A percentile compares a stretch with the other conserved stretches of the same genome.
These are phyloP conservation scores for Mycena indigotica DNA, from an alignment of 768 basidiomycete genomes.

Conservation along the genomic window DNA sequence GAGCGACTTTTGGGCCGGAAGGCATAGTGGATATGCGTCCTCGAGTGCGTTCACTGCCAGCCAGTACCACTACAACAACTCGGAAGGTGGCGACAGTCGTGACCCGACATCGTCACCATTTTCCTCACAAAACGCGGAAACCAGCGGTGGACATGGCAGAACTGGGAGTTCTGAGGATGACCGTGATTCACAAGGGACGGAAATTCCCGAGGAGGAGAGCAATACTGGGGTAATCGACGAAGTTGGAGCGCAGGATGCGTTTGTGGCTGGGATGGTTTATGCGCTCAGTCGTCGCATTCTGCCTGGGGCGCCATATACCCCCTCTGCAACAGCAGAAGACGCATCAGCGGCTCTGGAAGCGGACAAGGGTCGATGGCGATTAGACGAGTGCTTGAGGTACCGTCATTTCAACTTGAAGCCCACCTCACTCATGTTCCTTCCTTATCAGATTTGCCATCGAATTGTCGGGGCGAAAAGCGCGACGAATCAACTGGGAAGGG, in stretches of 20 bases:
- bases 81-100: slow-evolving; percentile 18
- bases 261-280: slow-evolving; percentile 88
- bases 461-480: slow-evolving; percentile 73
- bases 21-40: slow-evolving; percentile 54
- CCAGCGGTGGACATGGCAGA: slow-evolving; percentile 25
- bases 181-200: slow-evolving; percentile 61
- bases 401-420: not conserved
- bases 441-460: slow-evolving; percentile 83
- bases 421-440: too few relatives aligned
- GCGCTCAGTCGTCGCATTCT: slow-evolving; percentile 70
- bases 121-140: slow-evolving; percentile 20
- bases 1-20: slow-evolving; percentile 77
- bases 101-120: slow-evolving; percentile 27
- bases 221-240: slow-evolving; percentile 62
- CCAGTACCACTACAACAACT: slow-evolving; percentile 20
- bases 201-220: slow-evolving; percentile 45
- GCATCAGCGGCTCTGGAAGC: slow-evolving; percentile 35
- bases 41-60: slow-evolving; percentile 56
- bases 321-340: slow-evolving; percentile 47
- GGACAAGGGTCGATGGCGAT: slow-evolving; percentile 63
- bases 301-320: slow-evolving; percentile 79
- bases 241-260: slow-evolving; percentile 78
- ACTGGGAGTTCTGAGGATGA: slow-evolving; percentile 44
- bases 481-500: slow-evolving; percentile 63
- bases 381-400: slow-evolving; percentile 84